Base-by-base conservation (phyloP, 306 rosid genomes). In the Cyclanthera cordifolia region DNA sequence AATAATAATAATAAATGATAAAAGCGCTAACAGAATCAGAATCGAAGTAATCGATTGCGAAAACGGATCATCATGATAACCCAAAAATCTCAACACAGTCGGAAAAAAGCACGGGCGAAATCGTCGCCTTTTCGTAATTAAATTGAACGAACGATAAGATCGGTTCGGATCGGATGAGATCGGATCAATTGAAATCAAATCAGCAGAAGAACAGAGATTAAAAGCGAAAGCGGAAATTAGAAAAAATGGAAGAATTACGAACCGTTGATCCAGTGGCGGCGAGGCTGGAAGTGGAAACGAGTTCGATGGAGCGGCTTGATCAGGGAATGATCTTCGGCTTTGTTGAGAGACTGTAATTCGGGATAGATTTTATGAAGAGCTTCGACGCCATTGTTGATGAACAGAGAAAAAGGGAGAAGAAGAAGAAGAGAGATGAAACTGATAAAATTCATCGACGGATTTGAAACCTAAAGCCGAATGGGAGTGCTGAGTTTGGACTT, bases 191-290 rank as follows among this genome's bases (percentile, higher is more conserved):
- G 13, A 27, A 25, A 55, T 55, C 17, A 55, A 6, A 55, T 5
- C 4, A 25, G 4, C 6, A 5, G n/a, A 0, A 54, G 8, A 23
- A 12, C 1, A 53, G 59, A 55, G 13, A 49, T 49, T n/a, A 49
- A 49, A 49, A 49, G 21, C 21, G 53, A 49, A 49, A 49, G n/a
- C n/a, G n/a, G 2, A 10, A 7, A 27, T 0, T 15, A 3, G 16
- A 14, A 53, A 55, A 27, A 14, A 2, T 28, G 21, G 28, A 61
- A 17, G 32, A 53, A 19, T 8, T 8, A 59, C 23, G 25, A 66
- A 92, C 98, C 96, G 68, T 93, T 93, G 8, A 89, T 87, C 96
- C 96, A 93, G 70, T 93, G 74, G 2, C 65, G 75, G 28, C 52
- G 84, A 63, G 98, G 96, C 55, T 85, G 98, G 73, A 89, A 93